Conservation (phyloP, 202 grass and related monocot genomes). For the Panicum hallii region DNA sequence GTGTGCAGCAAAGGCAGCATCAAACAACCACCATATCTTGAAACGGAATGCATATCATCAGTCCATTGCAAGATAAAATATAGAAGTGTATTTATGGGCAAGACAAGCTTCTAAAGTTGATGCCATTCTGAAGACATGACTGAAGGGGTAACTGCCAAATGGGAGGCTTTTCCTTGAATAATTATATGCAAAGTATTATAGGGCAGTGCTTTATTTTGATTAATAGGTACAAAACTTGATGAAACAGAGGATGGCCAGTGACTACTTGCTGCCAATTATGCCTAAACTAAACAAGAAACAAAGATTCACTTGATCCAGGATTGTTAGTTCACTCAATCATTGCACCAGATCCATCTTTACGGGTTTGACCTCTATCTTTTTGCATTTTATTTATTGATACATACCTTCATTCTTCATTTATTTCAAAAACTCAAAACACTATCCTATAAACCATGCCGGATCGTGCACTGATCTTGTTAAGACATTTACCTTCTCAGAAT, state of each 20-base stretch:
- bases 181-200: background rate
- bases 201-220: too few species aligned
- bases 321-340: slow-evolving; percentile 34
- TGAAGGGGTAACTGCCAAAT: slow-evolving; percentile 17
- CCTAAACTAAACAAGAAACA: slow-evolving; percentile 34
- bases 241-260: background rate
- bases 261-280: slow-evolving; percentile 24
- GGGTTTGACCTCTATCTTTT: slow-evolving; percentile 17
- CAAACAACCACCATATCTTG: slow-evolving; percentile 18
- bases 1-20: slow-evolving; percentile 4
- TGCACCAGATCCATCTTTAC: slow-evolving; percentile 17
- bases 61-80: background rate
- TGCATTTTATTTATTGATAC: slow-evolving; percentile 9
- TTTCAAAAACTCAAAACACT: slow-evolving; percentile 15
- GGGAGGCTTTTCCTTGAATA: background rate
- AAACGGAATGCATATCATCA: slow-evolving; percentile 33
- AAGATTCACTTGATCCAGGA: slow-evolving; percentile 1
- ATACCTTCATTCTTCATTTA: slow-evolving; percentile 22
- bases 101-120: slow-evolving; percentile 25
- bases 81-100: slow-evolving; percentile 12
- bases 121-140: background rate
- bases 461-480: slow-evolving; percentile 7
- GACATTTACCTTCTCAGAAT: background rate
- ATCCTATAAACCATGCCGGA: background rate
- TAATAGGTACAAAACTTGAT: background rate